Evolutionary conservation across 495 filamentous ascomycete species (phyloP).

Genomic region (Aspergillus biplanus): DNA sequence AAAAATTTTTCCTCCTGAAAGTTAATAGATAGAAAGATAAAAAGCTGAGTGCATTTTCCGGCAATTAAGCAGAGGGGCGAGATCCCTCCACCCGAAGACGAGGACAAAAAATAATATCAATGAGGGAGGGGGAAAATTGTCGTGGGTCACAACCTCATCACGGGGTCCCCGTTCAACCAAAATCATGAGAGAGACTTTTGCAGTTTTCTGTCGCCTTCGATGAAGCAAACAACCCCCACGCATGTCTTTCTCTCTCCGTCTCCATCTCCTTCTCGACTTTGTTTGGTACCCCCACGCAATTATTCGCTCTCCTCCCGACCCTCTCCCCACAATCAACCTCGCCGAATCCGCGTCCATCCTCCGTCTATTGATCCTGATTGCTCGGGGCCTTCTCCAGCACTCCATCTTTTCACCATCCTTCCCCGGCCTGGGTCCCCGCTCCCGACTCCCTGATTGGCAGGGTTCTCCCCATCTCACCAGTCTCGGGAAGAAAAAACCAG

Average conservation of each 20-base stretch:
- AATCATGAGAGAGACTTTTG: no score
- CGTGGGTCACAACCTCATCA: neutral
- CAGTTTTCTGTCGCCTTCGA: no score
- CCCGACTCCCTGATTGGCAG: slow-evolving; percentile 19
- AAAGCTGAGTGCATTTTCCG: no score
- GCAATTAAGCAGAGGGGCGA: no score
- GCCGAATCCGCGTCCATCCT: slow-evolving; percentile 6
- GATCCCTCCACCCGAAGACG: no score
- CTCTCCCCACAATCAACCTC: slow-evolving; percentile 11
- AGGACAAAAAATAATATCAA: no score
- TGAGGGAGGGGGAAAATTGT: neutral
- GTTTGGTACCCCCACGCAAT: slow-evolving; percentile 20
- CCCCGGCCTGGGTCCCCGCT: slow-evolving; percentile 14
- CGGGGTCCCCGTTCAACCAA: slow-evolving; percentile 1
- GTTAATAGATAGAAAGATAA: no score
- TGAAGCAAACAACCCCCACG: neutral
- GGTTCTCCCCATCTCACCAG: slow-evolving; percentile 1
- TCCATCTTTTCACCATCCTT: slow-evolving; percentile 11
- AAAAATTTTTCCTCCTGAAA: no score
- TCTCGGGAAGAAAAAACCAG: neutral
- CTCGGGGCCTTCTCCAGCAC: slow-evolving; percentile 9
- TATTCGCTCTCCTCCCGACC: slow-evolving; percentile 1
- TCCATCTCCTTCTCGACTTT: neutral
- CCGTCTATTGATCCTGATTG: slow-evolving; percentile 18
- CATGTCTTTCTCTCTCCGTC: neutral